Evolutionary conservation across 2,329 filamentous ascomycete genomes (phyloP).

Genomic region (Pseudopithomyces maydicus): DNA sequence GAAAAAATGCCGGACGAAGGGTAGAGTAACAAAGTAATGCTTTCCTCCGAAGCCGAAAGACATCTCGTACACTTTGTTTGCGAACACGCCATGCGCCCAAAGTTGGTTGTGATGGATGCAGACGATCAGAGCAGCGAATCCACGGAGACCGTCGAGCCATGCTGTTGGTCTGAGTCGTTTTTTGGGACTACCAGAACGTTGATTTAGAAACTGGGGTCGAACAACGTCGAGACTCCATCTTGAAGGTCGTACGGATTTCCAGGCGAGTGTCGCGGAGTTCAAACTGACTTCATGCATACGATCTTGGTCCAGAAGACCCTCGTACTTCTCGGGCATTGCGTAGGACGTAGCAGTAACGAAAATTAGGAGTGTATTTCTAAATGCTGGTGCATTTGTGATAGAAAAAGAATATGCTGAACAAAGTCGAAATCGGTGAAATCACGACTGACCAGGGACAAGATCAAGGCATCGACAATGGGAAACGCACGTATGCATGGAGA

Average conservation of each 20-base stretch:
- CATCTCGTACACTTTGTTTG: conserved; percentile 50
- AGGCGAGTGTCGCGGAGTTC: conserved; percentile 20
- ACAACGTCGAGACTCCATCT: conserved; percentile 38
- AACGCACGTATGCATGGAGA: not conserved
- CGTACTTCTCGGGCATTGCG: conserved; percentile 35
- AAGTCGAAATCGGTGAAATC: not conserved
- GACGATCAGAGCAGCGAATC: conserved; percentile 70
- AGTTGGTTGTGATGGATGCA: conserved; percentile 61
- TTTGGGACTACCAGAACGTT: conserved; percentile 25
- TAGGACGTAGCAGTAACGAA: not conserved
- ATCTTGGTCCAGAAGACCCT: conserved; percentile 34
- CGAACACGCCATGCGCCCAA: conserved; percentile 55
- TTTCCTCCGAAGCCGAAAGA: conserved; percentile 35
- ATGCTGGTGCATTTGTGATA: not conserved
- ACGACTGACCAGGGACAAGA: not conserved
- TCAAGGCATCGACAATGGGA: not conserved
- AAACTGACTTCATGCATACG: conserved; percentile 30
- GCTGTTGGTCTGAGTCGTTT: conserved; percentile 33
- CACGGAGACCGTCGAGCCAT: conserved; percentile 66
- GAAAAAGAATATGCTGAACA: not conserved
- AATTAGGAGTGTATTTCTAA: not conserved
- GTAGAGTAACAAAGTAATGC: conserved; percentile 46
- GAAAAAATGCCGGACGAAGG: conserved; percentile 55
- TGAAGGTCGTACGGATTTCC: conserved; percentile 31
- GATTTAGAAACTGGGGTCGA: conserved; percentile 36